A percentile compares a stretch with the other conserved stretches of the same genome.
Evolutionary conservation across 1,139 yeast species (phyloP).

Genomic region (Lodderomyces jiufengensis): DNA sequence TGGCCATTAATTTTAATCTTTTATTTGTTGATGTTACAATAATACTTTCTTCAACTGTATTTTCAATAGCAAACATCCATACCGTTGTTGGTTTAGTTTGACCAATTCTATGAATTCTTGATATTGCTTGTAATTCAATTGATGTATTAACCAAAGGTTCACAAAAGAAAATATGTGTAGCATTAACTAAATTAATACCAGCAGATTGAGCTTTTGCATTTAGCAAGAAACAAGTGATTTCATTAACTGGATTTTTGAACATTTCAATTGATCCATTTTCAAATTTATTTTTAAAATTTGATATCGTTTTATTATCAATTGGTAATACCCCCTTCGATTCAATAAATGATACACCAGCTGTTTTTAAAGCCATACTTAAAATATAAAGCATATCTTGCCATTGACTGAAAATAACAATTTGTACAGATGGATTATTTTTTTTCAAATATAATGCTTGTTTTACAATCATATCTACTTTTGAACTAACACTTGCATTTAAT

Average conservation of each 20-base stretch:
- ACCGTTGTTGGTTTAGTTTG: slow-evolving; percentile 77
- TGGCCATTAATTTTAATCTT: slow-evolving; percentile 36
- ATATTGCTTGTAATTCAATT: slow-evolving; percentile 84
- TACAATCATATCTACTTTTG: slow-evolving; percentile 81
- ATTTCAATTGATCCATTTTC: slow-evolving; percentile 43
- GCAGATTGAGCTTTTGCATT: slow-evolving; percentile 87
- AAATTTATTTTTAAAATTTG: slow-evolving; percentile 3
- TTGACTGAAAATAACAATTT: slow-evolving; percentile 83
- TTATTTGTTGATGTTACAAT: slow-evolving; percentile 55
- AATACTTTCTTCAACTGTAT: slow-evolving; percentile 88
- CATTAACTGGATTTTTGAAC: slow-evolving; percentile 57
- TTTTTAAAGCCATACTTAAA: slow-evolving; percentile 62
- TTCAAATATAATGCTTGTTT: slow-evolving; percentile 66
- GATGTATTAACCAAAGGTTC: slow-evolving; percentile 92
- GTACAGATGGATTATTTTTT: slow-evolving; percentile 57
- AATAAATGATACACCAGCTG: slow-evolving; percentile 52
- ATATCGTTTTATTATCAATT: slow-evolving; percentile 18
- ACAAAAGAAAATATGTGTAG: slow-evolving; percentile 83
- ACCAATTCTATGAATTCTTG: slow-evolving; percentile 90
- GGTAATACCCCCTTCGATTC: slow-evolving; percentile 39
- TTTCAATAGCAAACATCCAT: slow-evolving; percentile 84
- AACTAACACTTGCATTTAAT: slow-evolving; percentile 59
- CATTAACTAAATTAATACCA: slow-evolving; percentile 86
- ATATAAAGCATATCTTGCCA: slow-evolving; percentile 75
- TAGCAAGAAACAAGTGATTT: slow-evolving; percentile 75